A percentile compares a stretch with the other conserved stretches of the same genome.
These are phyloP conservation scores for Catunica adiposa DNA, from an alignment of 2,329 filamentous ascomycete genomes.

Conservation along the genomic window DNA sequence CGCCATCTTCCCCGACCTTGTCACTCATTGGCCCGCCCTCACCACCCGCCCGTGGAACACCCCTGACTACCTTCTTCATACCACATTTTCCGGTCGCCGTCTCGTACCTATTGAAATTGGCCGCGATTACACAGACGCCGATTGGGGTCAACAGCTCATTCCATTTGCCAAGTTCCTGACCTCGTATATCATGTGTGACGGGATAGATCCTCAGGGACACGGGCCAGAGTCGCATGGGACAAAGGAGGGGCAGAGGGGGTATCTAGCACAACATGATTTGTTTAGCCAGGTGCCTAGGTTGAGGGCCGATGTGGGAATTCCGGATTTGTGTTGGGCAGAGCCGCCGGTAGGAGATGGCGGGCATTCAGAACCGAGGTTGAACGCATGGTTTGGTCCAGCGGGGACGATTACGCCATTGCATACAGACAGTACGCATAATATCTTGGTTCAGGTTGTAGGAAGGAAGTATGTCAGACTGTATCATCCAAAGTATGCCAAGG, in stretches of 20 bases:
- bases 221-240: not conserved
- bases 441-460: conserved; percentile 77
- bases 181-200: conserved; percentile 32
- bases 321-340: conserved; percentile 67
- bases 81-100: conserved; percentile 59
- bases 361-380: conserved; percentile 47
- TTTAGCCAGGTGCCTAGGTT: conserved; percentile 67
- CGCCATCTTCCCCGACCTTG: conserved; percentile 49
- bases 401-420: conserved; percentile 85
- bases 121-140: conserved; percentile 69
- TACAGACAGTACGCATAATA: conserved; percentile 86
- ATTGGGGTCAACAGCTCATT: conserved; percentile 71
- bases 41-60: conserved; percentile 50
- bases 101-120: conserved; percentile 79
- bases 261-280: conserved; percentile 84
- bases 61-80: conserved; percentile 55
- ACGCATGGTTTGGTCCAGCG: conserved; percentile 84
- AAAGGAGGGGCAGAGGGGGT: conserved; percentile 32
- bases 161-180: conserved; percentile 55
- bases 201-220: not conserved
- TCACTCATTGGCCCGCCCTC: conserved; percentile 64
- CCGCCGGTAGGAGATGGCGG: conserved; percentile 38
- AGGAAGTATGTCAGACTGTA: conserved; percentile 87
- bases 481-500: conserved; percentile 42
- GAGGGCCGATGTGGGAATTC: conserved; percentile 57